phyloP scores from a whole-genome alignment of 768 basidiomycete genomes.

The Pleurotus eryngii region DNA sequence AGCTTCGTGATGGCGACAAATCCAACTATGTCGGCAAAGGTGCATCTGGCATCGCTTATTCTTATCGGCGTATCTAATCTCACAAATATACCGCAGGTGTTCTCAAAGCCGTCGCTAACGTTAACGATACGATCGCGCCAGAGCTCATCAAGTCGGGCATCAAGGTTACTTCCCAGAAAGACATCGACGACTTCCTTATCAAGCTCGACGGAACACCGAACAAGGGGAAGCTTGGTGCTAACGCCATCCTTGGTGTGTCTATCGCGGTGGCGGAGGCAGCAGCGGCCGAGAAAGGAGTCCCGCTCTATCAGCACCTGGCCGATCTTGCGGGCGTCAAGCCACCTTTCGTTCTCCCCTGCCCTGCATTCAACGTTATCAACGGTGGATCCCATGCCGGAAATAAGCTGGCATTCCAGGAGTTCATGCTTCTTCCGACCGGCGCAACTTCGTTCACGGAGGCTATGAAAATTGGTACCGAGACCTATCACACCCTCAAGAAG shows the following conservation, averaged over 20 bases:
- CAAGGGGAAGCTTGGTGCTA: slow-evolving; percentile 99
- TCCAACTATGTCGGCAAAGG: slow-evolving; percentile 93
- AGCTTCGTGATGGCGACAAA: slow-evolving; percentile 97
- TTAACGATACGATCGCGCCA: slow-evolving; percentile 89
- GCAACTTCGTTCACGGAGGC: slow-evolving; percentile 92
- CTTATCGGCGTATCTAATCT: slow-evolving; percentile 6
- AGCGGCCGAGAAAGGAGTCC: slow-evolving; percentile 92
- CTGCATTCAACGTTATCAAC: slow-evolving; percentile 99
- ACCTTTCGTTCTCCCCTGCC: slow-evolving; percentile 88
- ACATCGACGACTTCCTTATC: slow-evolving; percentile 97
- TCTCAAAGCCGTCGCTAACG: slow-evolving; percentile 87
- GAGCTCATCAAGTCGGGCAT: slow-evolving; percentile 82
- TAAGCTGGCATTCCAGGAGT: slow-evolving; percentile 99
- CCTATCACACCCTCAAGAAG: slow-evolving; percentile 97
- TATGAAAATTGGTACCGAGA: slow-evolving; percentile 98
- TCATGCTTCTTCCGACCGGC: slow-evolving; percentile 98
- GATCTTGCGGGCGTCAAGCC: slow-evolving; percentile 93
- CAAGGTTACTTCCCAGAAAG: slow-evolving; percentile 86
- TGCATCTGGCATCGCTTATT: slow-evolving; percentile 27
- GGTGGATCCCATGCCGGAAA: slow-evolving; percentile 99
- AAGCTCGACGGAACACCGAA: slow-evolving; percentile 96
- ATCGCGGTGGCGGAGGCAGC: slow-evolving; percentile 93
- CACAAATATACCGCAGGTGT: slow-evolving; percentile 58
- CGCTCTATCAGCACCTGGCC: slow-evolving; percentile 95
- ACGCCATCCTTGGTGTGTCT: slow-evolving; percentile 97